These are phyloP conservation scores for Lithohypha guttulata DNA, from an alignment of 2,329 filamentous ascomycete species.

Conservation along the genomic window DNA sequence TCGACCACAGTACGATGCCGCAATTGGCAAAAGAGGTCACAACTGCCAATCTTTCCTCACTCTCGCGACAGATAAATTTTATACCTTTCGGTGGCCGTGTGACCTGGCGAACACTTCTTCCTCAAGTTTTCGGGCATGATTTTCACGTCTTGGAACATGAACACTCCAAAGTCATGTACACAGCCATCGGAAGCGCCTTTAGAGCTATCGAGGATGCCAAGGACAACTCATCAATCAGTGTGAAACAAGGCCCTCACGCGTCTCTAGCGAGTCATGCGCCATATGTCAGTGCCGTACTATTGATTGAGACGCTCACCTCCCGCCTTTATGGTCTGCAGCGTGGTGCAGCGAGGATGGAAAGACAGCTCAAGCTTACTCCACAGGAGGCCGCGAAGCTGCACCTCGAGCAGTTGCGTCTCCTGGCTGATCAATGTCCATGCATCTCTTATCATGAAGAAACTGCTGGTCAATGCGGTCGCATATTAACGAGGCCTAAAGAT, in stretches of 20 bases:
- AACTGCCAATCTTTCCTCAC: background rate
- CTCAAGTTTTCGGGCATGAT: conserved; percentile 18
- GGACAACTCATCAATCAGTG: conserved; percentile 13
- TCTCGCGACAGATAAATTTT: conserved; percentile 14
- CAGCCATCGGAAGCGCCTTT: conserved; percentile 17
- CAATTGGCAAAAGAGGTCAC: background rate
- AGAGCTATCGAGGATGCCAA: conserved; percentile 12
- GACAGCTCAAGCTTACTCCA: conserved; percentile 14
- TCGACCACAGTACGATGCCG: background rate
- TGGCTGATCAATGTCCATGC: conserved; percentile 16
- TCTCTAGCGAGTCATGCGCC: background rate
- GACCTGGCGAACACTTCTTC: conserved; percentile 18
- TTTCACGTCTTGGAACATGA: conserved; percentile 19
- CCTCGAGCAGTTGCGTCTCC: conserved; percentile 12
- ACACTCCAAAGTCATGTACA: conserved; percentile 14
- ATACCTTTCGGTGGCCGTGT: conserved; percentile 17
- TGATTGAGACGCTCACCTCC: conserved; percentile 17
- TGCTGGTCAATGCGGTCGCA: background rate
- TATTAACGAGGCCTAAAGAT: background rate
- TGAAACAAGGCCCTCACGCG: conserved; percentile 16
- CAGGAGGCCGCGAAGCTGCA: conserved; percentile 16
- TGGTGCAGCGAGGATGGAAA: conserved; percentile 19
- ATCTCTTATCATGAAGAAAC: conserved; percentile 12
- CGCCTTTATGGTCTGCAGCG: conserved; percentile 16
- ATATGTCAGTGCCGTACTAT: conserved; percentile 13